Evolutionary conservation across 129 eudicot species (phyloP).

Genomic region (Flaveria linearis): DNA sequence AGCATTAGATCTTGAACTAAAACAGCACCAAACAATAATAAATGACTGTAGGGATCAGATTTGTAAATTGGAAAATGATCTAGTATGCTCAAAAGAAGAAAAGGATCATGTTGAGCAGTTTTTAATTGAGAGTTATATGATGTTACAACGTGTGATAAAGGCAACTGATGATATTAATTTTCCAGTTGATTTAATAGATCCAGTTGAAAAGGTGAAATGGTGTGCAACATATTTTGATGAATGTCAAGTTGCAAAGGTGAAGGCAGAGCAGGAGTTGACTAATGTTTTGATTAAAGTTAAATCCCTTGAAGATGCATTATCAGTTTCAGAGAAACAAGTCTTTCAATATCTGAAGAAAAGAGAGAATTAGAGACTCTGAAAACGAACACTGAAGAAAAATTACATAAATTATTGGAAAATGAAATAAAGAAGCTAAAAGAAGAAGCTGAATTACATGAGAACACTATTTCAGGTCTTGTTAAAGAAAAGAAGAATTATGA

Average conservation of each 20-base stretch:
- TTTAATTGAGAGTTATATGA: conserved; percentile 56
- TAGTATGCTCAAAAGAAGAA: not conserved
- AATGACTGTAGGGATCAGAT: conserved; percentile 53
- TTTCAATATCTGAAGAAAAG: conserved; percentile 60
- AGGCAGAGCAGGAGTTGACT: conserved; percentile 39
- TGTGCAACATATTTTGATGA: conserved; percentile 55
- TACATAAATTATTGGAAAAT: conserved; percentile 44
- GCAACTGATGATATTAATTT: conserved; percentile 49
- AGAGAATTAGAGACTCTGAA: conserved; percentile 49
- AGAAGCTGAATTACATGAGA: conserved; percentile 34
- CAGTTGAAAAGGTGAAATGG: conserved; percentile 75
- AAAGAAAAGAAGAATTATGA: conserved; percentile 18
- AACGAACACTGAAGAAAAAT: conserved; percentile 46
- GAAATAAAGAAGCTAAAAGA: conserved; percentile 73
- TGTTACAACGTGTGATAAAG: conserved; percentile 57
- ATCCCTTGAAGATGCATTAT: conserved; percentile 60
- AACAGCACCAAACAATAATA: conserved; percentile 41
- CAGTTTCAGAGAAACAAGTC: conserved; percentile 40
- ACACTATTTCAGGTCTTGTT: no score
- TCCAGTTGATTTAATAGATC: conserved; percentile 58
- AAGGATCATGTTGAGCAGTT: conserved; percentile 59
- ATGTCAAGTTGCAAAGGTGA: conserved; percentile 52
- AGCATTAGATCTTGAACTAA: conserved; percentile 49
- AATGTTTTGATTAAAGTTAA: conserved; percentile 40
- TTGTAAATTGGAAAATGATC: conserved; percentile 49